phyloP scores from a whole-genome alignment of 2,329 filamentous ascomycete genomes.

The Colletotrichum endophyticum region DNA sequence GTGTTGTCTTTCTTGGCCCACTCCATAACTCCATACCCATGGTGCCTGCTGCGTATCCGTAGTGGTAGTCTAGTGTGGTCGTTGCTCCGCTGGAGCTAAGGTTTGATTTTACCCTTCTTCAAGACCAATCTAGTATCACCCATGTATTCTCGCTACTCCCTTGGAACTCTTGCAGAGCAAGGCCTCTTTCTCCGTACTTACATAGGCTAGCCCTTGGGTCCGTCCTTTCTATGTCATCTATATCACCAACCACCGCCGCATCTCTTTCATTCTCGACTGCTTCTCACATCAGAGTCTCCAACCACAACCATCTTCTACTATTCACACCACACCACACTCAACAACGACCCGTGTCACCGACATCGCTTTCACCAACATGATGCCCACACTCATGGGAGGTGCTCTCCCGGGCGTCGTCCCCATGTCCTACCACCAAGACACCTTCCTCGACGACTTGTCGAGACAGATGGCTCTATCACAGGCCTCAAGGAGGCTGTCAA shows the following conservation, averaged over 20 bases:
- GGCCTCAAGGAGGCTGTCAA: slow-evolving; percentile 51
- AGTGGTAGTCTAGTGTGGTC: slow-evolving; percentile 23
- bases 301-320: background rate
- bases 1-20: slow-evolving; percentile 35
- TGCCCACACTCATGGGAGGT: slow-evolving; percentile 38
- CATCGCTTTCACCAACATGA: slow-evolving; percentile 28
- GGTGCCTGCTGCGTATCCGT: slow-evolving; percentile 22
- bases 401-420: slow-evolving; percentile 32
- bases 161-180: slow-evolving; percentile 26
- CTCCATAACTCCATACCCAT: slow-evolving; percentile 40
- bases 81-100: slow-evolving; percentile 34
- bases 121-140: slow-evolving; percentile 34
- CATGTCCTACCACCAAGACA: slow-evolving; percentile 42
- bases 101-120: slow-evolving; percentile 39
- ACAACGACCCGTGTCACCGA: background rate
- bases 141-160: slow-evolving; percentile 35
- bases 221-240: slow-evolving; percentile 17
- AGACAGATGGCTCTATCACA: slow-evolving; percentile 56
- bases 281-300: background rate
- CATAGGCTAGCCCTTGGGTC: slow-evolving; percentile 27
- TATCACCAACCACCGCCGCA: slow-evolving; percentile 4
- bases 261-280: background rate
- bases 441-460: slow-evolving; percentile 55
- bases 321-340: background rate
- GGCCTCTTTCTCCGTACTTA: slow-evolving; percentile 28